Evolutionary conservation across 768 basidiomycete genomes (phyloP), one percentile per base, ranked within the genome.

Genomic region (Agaricus subrufescens): DNA sequence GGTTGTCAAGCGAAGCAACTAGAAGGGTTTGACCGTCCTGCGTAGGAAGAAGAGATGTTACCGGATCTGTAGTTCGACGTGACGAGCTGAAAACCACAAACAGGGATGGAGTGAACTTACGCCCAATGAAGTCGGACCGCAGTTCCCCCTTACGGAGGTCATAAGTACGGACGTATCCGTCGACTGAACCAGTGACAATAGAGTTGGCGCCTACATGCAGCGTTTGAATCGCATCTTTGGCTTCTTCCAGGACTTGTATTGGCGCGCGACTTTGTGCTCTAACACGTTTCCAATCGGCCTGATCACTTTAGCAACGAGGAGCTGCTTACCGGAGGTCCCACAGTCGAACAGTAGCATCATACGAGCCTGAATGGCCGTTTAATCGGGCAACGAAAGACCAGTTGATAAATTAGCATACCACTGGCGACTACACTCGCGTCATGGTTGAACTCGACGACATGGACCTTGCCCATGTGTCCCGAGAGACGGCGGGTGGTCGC

Each of bases 61-160:
- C 87, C 3, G 97, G 94, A 47, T 88, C 94, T 97, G 67, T 1
- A 44, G 23, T 56, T 34, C 49, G 30, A 57, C 39, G 53, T 61
- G 49, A 57, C 30, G 51, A 58, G 7, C 56, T 15, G 27, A 44
- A 38, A 49, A 39, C 40, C 34, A 47, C 43, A 14, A 44, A 47
- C 43, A 50, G 50, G 45, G 26, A 37, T 3, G 46, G 37, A 37
- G 37, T 39, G 25, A 12, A 82, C 91, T 63, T 68, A 95, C 94
- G 83, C 7, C 96, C 96, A 61, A 98, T 81, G 65, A 85, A 94
- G 69, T 99, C 97, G 44, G 89, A 81, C 7, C 88, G 83, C 29
- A 98, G 73, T 67, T 96, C 85, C 25, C 97, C 97, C 75, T 89
- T 93, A 51, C 97, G 87, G 31, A 99, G 77, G 70, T 99, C 97